phyloP scores from a whole-genome alignment of 202 grass and related monocot species.

The Schoenoplectus triqueter region DNA sequence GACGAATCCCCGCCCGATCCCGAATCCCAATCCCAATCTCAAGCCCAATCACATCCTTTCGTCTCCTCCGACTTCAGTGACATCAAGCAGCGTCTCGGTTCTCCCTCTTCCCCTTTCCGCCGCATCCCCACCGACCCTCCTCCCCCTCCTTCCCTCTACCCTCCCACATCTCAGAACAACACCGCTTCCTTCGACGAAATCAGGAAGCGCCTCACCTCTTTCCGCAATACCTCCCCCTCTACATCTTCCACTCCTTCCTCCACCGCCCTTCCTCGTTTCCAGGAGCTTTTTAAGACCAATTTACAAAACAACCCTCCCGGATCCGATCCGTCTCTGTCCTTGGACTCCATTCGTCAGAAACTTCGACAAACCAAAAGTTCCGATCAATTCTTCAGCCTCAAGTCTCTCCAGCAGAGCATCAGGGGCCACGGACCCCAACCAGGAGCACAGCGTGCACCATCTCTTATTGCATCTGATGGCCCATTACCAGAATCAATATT shows the following conservation, averaged over 20 bases:
- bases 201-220: slow-evolving; percentile 48
- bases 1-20: neutral
- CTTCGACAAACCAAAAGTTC: slow-evolving; percentile 25
- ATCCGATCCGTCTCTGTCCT: neutral
- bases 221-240: neutral
- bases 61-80: slow-evolving; percentile 52
- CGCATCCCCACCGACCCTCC: slow-evolving; percentile 43
- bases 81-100: slow-evolving; percentile 43
- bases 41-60: too few species aligned
- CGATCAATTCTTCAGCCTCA: slow-evolving; percentile 29
- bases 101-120: slow-evolving; percentile 26
- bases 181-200: slow-evolving; percentile 18
- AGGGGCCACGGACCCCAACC: neutral
- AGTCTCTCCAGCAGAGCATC: slow-evolving; percentile 31
- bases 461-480: slow-evolving; percentile 13
- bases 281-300: slow-evolving; percentile 46
- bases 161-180: neutral
- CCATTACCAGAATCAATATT: slow-evolving; percentile 34
- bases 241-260: neutral
- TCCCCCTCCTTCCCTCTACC: slow-evolving; percentile 38
- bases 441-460: neutral
- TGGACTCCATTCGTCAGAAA: slow-evolving; percentile 38
- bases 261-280: slow-evolving; percentile 43
- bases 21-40: neutral
- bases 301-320: slow-evolving; percentile 1